Percentiles rank a stretch among this genome's conserved stretches.
These are phyloP conservation scores for Globisporangium echinulatum DNA, from an alignment of 352 stramenopile species.

Conservation along the genomic window DNA sequence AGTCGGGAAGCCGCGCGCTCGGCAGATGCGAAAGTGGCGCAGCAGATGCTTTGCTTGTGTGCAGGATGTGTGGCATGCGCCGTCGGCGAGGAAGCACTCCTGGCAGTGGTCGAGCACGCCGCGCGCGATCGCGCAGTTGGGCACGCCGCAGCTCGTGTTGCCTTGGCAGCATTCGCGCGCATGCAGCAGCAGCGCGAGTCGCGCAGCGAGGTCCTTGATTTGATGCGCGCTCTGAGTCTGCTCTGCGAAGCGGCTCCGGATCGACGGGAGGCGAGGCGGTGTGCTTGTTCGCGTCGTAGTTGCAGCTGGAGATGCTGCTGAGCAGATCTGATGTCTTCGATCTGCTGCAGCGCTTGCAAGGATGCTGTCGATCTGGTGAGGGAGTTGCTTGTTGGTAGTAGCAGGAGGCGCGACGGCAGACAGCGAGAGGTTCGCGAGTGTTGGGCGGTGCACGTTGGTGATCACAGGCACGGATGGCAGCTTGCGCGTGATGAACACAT, in stretches of 20 bases:
- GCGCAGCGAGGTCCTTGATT: constrained; percentile 27
- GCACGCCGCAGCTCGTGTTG: constrained; percentile 18
- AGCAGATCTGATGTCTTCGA: no score
- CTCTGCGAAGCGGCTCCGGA: constrained; percentile 6
- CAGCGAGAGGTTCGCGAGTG: neutral
- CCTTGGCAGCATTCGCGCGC: constrained; percentile 35
- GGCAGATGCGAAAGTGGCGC: constrained; percentile 40
- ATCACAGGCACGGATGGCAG: neutral
- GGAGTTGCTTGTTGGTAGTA: no score
- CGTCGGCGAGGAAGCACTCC: constrained; percentile 34
- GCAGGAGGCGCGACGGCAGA: neutral
- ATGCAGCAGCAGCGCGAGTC: constrained; percentile 38
- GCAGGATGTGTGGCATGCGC: constrained; percentile 36
- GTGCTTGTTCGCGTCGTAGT: neutral
- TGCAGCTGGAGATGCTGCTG: neutral
- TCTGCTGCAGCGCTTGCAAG: no score
- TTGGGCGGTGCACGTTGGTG: neutral
- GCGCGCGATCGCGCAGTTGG: constrained; percentile 37
- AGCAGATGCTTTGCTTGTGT: constrained; percentile 39
- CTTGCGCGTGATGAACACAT: constrained; percentile 1
- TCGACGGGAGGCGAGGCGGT: constrained; percentile 9
- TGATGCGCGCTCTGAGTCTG: constrained; percentile 3
- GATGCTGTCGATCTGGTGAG: no score
- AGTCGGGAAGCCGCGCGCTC: constrained; percentile 17
- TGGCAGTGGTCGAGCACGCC: constrained; percentile 51